These are phyloP conservation scores for Aspergillus proliferans DNA, from an alignment of 2,329 filamentous ascomycete genomes.

Conservation along the genomic window DNA sequence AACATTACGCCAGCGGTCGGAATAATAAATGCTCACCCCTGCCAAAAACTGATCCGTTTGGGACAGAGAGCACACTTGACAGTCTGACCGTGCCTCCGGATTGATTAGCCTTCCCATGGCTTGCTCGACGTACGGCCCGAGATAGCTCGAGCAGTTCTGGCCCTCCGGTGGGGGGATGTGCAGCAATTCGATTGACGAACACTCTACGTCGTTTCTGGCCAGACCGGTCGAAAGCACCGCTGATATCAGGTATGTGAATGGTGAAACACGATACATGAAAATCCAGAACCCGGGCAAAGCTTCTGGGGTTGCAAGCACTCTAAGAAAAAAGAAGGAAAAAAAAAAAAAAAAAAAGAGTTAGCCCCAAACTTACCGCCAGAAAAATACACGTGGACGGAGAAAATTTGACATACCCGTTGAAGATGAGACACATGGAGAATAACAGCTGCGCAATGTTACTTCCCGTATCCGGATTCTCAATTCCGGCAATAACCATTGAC, in stretches of 20 bases:
- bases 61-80: constrained; percentile 45
- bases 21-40: constrained; percentile 38
- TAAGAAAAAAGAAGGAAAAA: constrained; percentile 5
- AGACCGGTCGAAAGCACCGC: constrained; percentile 33
- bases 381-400: not conserved
- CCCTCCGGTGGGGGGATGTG: constrained; percentile 47
- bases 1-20: constrained; percentile 48
- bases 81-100: constrained; percentile 50
- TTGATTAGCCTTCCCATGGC: constrained; percentile 58
- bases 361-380: not conserved
- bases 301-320: constrained; percentile 55
- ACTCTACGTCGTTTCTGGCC: constrained; percentile 22
- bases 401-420: constrained; percentile 41
- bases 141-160: constrained; percentile 59
- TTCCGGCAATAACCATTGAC: constrained; percentile 63
- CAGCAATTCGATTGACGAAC: constrained; percentile 30
- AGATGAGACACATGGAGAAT: constrained; percentile 52
- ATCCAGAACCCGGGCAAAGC: constrained; percentile 67
- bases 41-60: constrained; percentile 49
- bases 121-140: constrained; percentile 49
- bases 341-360: not conserved
- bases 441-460: constrained; percentile 55
- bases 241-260: constrained; percentile 57
- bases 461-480: constrained; percentile 62
- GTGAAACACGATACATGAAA: constrained; percentile 66